Conservation (phyloP, 1,284 basidiomycete genomes). For the Ustilago nuda region DNA sequence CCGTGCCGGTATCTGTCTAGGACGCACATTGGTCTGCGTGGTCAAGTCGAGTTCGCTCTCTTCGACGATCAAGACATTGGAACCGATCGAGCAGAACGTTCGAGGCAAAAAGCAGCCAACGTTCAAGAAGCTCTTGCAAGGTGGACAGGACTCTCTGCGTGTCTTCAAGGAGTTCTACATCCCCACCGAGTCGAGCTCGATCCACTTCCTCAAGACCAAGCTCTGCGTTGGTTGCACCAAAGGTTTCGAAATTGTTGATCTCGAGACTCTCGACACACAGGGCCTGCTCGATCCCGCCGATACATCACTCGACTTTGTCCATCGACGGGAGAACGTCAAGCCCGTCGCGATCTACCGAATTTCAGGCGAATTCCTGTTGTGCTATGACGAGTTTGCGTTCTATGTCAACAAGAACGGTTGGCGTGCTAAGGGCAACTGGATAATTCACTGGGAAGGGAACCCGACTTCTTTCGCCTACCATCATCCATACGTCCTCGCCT, state of each 20-base stretch:
- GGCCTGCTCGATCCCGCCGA: slow-evolving; percentile 94
- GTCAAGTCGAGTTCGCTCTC: slow-evolving; percentile 95
- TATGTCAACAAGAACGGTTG: slow-evolving; percentile 98
- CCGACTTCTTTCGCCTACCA: slow-evolving; percentile 94
- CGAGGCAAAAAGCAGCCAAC: slow-evolving; percentile 81
- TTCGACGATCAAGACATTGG: slow-evolving; percentile 96
- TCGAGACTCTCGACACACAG: slow-evolving; percentile 97
- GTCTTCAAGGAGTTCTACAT: slow-evolving; percentile 98
- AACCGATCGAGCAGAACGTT: slow-evolving; percentile 90
- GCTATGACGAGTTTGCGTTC: slow-evolving; percentile 99
- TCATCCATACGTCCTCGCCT: slow-evolving; percentile 96
- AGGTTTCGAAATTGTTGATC: slow-evolving; percentile 99
- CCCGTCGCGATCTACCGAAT: slow-evolving; percentile 98
- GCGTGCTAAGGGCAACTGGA: slow-evolving; percentile 88
- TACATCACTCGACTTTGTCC: slow-evolving; percentile 89
- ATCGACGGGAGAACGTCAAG: slow-evolving; percentile 85
- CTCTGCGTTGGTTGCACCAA: slow-evolving; percentile 97
- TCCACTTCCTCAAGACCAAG: slow-evolving; percentile 97
- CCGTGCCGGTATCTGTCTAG: slow-evolving; percentile 93
- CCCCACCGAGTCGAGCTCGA: slow-evolving; percentile 93
- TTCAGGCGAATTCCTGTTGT: slow-evolving; percentile 94
- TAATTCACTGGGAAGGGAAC: slow-evolving; percentile 95
- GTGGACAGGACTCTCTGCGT: slow-evolving; percentile 92
- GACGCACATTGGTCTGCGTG: slow-evolving; percentile 94
- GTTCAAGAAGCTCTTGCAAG: slow-evolving; percentile 91